Evolutionary conservation across 768 basidiomycete species (phyloP).

Genomic region (Lentinula guzmanii): DNA sequence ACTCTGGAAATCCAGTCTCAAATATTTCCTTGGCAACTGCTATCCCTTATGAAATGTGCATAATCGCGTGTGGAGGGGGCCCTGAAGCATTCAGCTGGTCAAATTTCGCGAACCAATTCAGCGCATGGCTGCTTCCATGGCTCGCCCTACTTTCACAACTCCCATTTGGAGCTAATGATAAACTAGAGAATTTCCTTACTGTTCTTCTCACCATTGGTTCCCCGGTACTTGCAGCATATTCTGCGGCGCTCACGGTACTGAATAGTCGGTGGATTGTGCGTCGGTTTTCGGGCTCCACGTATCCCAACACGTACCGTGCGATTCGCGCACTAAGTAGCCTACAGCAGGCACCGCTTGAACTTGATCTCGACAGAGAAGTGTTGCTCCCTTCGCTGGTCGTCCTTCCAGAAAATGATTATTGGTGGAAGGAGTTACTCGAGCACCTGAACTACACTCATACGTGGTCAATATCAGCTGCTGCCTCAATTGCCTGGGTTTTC

Average conservation of each 20-base stretch:
- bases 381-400: constrained; percentile 35
- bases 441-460: constrained; percentile 30
- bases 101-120: constrained; percentile 31
- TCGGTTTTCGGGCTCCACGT: constrained; percentile 21
- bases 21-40: neutral
- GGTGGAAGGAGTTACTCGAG: constrained; percentile 29
- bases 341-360: constrained; percentile 33
- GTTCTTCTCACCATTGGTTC: constrained; percentile 38
- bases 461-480: constrained; percentile 33
- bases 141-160: constrained; percentile 43
- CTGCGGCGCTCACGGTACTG: constrained; percentile 35
- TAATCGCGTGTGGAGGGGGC: neutral
- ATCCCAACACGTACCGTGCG: constrained; percentile 25
- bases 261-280: constrained; percentile 36
- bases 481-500: constrained; percentile 37
- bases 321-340: constrained; percentile 29
- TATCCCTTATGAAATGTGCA: neutral
- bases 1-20: neutral
- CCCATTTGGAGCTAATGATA: constrained; percentile 36
- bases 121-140: constrained; percentile 42
- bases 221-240: constrained; percentile 39
- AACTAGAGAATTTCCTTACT: constrained; percentile 34
- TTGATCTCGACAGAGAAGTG: constrained; percentile 17
- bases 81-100: constrained; percentile 17
- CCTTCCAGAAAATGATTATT: constrained; percentile 34